Evolutionary conservation across 805 yeast species (phyloP), one percentile per base, ranked within the genome.

Genomic region (Wickerhamomyces xylosicus): DNA sequence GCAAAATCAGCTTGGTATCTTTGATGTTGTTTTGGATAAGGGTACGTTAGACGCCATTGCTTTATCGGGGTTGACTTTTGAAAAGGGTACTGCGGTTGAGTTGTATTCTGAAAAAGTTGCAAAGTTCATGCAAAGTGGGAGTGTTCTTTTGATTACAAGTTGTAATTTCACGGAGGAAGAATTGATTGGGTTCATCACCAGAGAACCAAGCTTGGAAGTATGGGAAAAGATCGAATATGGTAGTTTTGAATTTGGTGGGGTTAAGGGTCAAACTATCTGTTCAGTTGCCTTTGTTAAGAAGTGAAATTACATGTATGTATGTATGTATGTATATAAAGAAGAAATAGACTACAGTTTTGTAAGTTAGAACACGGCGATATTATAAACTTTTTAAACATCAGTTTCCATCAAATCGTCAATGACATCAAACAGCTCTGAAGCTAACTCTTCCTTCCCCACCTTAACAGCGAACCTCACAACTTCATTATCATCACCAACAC

Each of bases 11-110:
- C 29, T 25, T 5, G 66, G 60, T 3, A 52, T 63, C 18, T 87
- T 74, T 59, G 95, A 89, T 53, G 58, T 92, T 8, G 73, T 90
- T 2, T 62, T 87, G 15, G 99, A 92, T 60, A 92, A 92, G 57
- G 99, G 99, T 8, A 92, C 99, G 0, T 62, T 92, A 18, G 99
- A 92, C 62, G 99, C 99, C 5, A 90, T 92, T 44, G 97, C 96
- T 0, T 67, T 92, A 34, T 85, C 85, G 56, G 81, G 80, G 18
- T 47, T 64, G 2, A 68, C 59, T 17, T 72, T 72, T 42, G 68
- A 60, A 8, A 62, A 61, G 11, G 62, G 65, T 41, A 67, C 72
- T 15, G 70, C 74, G 3, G 63, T 72, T 41, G 76, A 79, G 20
- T 63, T 74, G 14, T 90, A 92, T 51, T 77, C 87, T 0, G 46